These are phyloP conservation scores for Ganoderma boninense DNA, from an alignment of 1,284 basidiomycete genomes.

Conservation along the genomic window DNA sequence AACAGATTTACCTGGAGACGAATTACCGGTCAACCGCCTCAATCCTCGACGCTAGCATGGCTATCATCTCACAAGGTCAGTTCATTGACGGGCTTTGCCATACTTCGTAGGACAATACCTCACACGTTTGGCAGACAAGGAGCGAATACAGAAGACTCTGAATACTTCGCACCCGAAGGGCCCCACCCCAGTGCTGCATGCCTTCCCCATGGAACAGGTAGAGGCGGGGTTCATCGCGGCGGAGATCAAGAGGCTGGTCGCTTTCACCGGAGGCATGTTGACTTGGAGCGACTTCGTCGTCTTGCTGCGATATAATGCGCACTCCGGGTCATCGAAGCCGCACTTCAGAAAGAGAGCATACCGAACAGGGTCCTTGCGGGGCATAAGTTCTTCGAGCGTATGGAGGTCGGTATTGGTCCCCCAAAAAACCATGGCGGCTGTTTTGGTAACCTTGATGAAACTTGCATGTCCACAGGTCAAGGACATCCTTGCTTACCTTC, in stretches of 20 bases:
- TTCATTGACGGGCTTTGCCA: not conserved
- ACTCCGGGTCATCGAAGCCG: slow-evolving; percentile 85
- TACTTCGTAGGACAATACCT: not conserved
- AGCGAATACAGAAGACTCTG: slow-evolving; percentile 80
- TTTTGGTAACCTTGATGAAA: not conserved
- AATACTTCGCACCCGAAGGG: slow-evolving; percentile 78
- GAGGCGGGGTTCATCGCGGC: slow-evolving; percentile 80
- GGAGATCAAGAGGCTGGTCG: slow-evolving; percentile 84
- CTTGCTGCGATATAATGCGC: slow-evolving; percentile 85
- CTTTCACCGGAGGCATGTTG: slow-evolving; percentile 78
- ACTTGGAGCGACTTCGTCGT: slow-evolving; percentile 83
- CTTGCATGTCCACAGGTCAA: slow-evolving; percentile 62
- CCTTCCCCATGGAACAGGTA: slow-evolving; percentile 57
- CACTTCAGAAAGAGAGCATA: slow-evolving; percentile 81
- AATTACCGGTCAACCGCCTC: slow-evolving; percentile 89
- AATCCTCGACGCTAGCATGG: slow-evolving; percentile 80
- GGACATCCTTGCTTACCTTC: slow-evolving; percentile 88
- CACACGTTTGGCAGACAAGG: slow-evolving; percentile 57
- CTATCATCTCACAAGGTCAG: slow-evolving; percentile 84
- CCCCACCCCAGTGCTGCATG: slow-evolving; percentile 60
- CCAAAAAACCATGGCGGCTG: not conserved
- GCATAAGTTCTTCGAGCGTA: slow-evolving; percentile 88
- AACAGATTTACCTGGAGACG: slow-evolving; percentile 83
- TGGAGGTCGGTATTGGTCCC: slow-evolving; percentile 56
- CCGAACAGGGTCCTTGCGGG: slow-evolving; percentile 84